phyloP scores from a whole-genome alignment of 371 early-diverging fungal species.

The Circinella umbellata region DNA sequence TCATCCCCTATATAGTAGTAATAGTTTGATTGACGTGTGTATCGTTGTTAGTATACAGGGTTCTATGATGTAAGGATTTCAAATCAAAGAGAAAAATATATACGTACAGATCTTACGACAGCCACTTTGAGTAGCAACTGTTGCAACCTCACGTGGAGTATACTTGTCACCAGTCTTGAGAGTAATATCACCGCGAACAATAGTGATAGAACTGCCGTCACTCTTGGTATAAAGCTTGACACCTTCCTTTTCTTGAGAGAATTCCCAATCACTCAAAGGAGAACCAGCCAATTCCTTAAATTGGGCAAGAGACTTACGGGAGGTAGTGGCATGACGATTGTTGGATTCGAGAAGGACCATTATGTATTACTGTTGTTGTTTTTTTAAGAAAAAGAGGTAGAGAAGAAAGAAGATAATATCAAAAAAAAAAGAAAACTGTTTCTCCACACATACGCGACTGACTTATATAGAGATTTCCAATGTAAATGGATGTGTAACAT shows the following conservation, averaged over 20 bases:
- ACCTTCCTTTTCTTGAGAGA: constrained; percentile 27
- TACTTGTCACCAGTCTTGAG: constrained; percentile 18
- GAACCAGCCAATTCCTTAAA: constrained; percentile 29
- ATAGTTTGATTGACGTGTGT: no score
- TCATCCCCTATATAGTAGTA: constrained; percentile 46
- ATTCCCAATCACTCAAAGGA: constrained; percentile 26
- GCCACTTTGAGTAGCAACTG: constrained; percentile 22
- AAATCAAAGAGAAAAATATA: background rate
- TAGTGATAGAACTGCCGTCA: constrained; percentile 2
- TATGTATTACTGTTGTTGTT: constrained; percentile 2
- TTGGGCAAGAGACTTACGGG: constrained; percentile 26
- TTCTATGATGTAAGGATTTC: background rate
- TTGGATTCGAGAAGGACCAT: constrained; percentile 35
- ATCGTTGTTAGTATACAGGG: no score
- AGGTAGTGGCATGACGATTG: constrained; percentile 34
- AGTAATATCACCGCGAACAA: constrained; percentile 27
- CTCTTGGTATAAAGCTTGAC: constrained; percentile 31
- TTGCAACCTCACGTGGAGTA: constrained; percentile 27
- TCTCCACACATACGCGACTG: background rate
- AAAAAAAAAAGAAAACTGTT: background rate
- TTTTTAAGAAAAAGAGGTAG: constrained; percentile 7
- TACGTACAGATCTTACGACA: constrained; percentile 29
- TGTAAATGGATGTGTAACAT: constrained; percentile 5
- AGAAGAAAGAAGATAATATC: background rate
- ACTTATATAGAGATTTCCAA: constrained; percentile 10